A percentile compares a stretch with the other conserved stretches of the same genome.
Evolutionary conservation across 768 basidiomycete genomes (phyloP).

Genomic region (Agaricus blazei): DNA sequence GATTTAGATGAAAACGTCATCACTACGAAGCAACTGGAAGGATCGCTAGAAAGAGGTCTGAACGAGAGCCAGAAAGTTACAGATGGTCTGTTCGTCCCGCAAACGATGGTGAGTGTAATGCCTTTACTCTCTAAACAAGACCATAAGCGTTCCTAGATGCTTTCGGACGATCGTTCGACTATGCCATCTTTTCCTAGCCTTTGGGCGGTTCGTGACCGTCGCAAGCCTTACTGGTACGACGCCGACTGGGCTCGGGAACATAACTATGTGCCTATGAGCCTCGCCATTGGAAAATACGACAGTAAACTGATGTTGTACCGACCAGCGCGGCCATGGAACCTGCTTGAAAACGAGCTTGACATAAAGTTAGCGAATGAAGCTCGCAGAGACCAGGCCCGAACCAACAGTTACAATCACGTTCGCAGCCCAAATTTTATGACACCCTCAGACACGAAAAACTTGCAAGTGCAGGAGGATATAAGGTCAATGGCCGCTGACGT

Average conservation of each 20-base stretch:
- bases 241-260: conserved; percentile 12
- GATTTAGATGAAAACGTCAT: too few relatives aligned
- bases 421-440: background rate
- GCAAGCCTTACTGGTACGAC: conserved; percentile 7
- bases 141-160: too few relatives aligned
- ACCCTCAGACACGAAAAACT: background rate
- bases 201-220: background rate
- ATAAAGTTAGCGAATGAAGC: background rate
- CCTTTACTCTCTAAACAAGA: too few relatives aligned
- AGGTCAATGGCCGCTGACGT: conserved; percentile 2
- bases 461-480: background rate
- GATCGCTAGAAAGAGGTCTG: too few relatives aligned
- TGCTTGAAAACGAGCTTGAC: conserved; percentile 1
- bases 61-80: too few relatives aligned
- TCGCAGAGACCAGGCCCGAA: background rate
- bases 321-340: background rate
- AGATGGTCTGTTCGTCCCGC: too few relatives aligned
- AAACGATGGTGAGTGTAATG: too few relatives aligned
- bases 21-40: too few relatives aligned
- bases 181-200: too few relatives aligned
- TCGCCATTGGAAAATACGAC: conserved; percentile 3
- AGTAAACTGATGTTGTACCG: conserved; percentile 4
- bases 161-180: too few relatives aligned
- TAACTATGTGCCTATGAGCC: conserved; percentile 9
- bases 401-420: background rate